These are phyloP conservation scores for Puccinia coronata DNA, from an alignment of 1,284 basidiomycete species.

Conservation along the genomic window DNA sequence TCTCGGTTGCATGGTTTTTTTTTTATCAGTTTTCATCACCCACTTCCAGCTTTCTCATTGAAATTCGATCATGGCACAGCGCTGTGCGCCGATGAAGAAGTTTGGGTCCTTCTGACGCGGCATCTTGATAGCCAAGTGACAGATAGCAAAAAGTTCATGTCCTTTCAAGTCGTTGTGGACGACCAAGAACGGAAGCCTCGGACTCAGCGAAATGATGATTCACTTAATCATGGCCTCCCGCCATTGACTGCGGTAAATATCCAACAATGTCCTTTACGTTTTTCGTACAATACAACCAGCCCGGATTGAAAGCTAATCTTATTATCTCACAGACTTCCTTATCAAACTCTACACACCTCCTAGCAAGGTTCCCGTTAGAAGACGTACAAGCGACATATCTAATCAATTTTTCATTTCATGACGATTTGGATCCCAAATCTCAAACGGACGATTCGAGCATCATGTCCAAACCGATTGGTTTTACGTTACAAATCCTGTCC, in stretches of 20 bases:
- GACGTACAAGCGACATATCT: constrained; percentile 6
- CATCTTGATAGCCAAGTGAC: constrained; percentile 30
- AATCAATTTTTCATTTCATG: constrained; percentile 44
- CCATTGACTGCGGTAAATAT: constrained; percentile 20
- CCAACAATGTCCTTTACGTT: not conserved
- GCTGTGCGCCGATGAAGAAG: constrained; percentile 9
- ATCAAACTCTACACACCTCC: constrained; percentile 38
- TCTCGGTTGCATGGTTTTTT: not conserved
- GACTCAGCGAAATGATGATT: not conserved
- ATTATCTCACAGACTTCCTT: constrained; percentile 23
- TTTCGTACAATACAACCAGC: not conserved
- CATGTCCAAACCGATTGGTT: not conserved
- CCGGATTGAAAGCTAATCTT: not conserved
- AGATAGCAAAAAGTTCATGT: constrained; percentile 35
- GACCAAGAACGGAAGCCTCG: constrained; percentile 2
- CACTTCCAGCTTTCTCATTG: constrained; percentile 35
- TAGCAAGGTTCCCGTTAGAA: constrained; percentile 13
- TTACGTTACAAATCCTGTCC: constrained; percentile 32
- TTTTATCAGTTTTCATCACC: constrained; percentile 28
- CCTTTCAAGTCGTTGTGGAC: constrained; percentile 38
- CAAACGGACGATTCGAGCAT: not conserved
- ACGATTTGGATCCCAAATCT: not conserved
- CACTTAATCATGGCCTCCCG: constrained; percentile 20
- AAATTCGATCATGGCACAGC: constrained; percentile 18
- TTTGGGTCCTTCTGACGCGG: constrained; percentile 47